phyloP scores from a whole-genome alignment of 192 early-diverging fungal genomes.

The Dispira simplex region DNA sequence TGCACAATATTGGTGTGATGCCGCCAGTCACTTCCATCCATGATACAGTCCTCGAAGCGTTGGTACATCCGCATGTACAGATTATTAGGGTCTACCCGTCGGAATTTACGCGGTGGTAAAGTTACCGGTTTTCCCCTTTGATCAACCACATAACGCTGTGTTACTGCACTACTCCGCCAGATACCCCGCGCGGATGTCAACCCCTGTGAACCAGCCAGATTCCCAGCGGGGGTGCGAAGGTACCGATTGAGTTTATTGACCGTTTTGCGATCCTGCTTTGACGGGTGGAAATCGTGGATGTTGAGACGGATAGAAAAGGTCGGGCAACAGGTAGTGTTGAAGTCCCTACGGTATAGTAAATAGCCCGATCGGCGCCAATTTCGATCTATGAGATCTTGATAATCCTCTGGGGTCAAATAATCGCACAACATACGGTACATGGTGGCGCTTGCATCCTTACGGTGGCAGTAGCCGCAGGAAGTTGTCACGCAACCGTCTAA shows the following conservation, averaged over 20 bases:
- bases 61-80: conserved; percentile 11
- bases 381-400: conserved; percentile 26
- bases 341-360: conserved; percentile 2
- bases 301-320: conserved; percentile 16
- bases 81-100: conserved; percentile 9
- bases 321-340: conserved; percentile 9
- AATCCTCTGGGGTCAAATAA: conserved; percentile 14
- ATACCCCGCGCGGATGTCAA: neutral
- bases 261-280: conserved; percentile 31
- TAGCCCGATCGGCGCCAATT: conserved; percentile 29
- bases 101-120: conserved; percentile 2
- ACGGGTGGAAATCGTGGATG: conserved; percentile 16
- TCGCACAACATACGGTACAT: neutral
- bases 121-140: neutral
- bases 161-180: too few species aligned
- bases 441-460: neutral
- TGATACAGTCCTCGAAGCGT: neutral
- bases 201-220: neutral
- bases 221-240: conserved; percentile 19
- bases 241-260: conserved; percentile 33
- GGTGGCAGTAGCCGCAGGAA: conserved; percentile 5
- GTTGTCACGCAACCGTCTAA: neutral
- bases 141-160: neutral
- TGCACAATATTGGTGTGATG: conserved; percentile 1
- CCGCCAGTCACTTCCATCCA: conserved; percentile 10